Conservation (phyloP, 306 rosid species). For the Fragaria iinumae region DNA sequence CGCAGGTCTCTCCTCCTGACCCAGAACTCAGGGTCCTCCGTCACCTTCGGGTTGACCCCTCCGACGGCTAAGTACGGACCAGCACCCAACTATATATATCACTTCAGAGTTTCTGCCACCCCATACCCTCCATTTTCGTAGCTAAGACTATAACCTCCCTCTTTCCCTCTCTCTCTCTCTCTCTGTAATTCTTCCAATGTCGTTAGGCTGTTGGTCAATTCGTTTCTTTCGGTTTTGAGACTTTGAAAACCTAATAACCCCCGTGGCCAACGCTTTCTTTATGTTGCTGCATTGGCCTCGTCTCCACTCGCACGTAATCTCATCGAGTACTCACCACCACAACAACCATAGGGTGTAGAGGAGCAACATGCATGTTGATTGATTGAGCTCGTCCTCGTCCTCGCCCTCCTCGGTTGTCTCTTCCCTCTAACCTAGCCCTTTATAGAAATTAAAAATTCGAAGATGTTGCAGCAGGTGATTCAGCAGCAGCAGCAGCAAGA, state of each 20-base stretch:
- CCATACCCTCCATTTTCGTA: slow-evolving; percentile 32
- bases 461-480: slow-evolving; percentile 67
- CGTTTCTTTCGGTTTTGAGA: slow-evolving; percentile 27
- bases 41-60: slow-evolving; percentile 56
- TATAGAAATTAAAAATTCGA: not conserved
- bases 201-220: slow-evolving; percentile 15
- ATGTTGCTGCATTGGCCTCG: slow-evolving; percentile 6
- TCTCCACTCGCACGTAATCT: slow-evolving; percentile 18
- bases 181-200: slow-evolving; percentile 14
- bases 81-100: slow-evolving; percentile 8
- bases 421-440: not conserved
- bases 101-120: slow-evolving; percentile 22
- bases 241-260: not conserved
- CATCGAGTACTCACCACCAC: not conserved
- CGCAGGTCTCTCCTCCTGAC: not conserved
- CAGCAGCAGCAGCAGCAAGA: slow-evolving; percentile 38
- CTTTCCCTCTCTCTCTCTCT: slow-evolving; percentile 21
- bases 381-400: not conserved
- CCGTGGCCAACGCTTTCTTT: not conserved
- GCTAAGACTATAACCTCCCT: slow-evolving; percentile 14
- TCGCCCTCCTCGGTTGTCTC: not conserved
- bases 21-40: slow-evolving; percentile 36
- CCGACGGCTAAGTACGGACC: slow-evolving; percentile 40
- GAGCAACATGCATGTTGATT: not conserved
- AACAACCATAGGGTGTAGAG: not conserved